Evolutionary conservation across 116 monocot species (phyloP), one percentile per base, ranked within the genome.

Genomic region (Zostera marina): DNA sequence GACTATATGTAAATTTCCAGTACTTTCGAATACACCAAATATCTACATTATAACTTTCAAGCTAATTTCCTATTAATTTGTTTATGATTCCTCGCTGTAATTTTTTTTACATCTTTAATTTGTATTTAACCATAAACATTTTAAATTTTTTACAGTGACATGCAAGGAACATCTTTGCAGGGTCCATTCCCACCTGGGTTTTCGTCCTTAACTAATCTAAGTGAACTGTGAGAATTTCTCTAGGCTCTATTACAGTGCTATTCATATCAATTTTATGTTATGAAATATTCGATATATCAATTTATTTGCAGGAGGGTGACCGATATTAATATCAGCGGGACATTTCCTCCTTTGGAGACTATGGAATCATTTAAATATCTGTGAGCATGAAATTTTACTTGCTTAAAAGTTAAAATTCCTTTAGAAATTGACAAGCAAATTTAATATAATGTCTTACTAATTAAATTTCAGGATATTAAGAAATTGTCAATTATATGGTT

Each of bases 401-500:
- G n/a, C 14, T n/a, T n/a, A n/a, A n/a, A n/a, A n/a, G n/a, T 4
- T 19, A 20, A 49, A 49, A 17, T 49, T 20, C 49, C 49, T 1
- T 8, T 20, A 17, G 49, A 17, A 16, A 49, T n/a, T n/a, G n/a
- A n/a, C n/a, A n/a, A n/a, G n/a, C n/a, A n/a, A n/a, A 32, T 32
- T 13, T 20, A 8, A 10, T 3, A 49, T 10, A 32, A 16, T 13
- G 22, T 15, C 12, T 42, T 59, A 20, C 7, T 47, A n/a, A n/a
- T n/a, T 47, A 4, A 8, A 12, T 53, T 40, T 63, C 5, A n/a
- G 10, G 7, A 8, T 13, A 0, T 42, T 22, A 16, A 59, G 48
- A 41, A 6, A 22, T 21, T 9, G 5, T 9, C 57, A 70, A 32
- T 72, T 88, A 51, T 65, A 69, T 66, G 88, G 77, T 57, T 19